A percentile compares a stretch with the other conserved stretches of the same genome.
These are phyloP conservation scores for Arabidopsis thaliana DNA, from an alignment of 345 rosid genomes.

Conservation along the genomic window TAIR10.1 NC_003070.9:4921001-4921500, in stretches of 20 bases:
- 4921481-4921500: constrained; percentile 24
- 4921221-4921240: no score
- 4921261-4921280: neutral
- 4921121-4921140: constrained; percentile 7
- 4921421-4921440: constrained; percentile 35
- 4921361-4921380: constrained; percentile 28
- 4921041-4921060: neutral
- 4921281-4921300: constrained; percentile 10
- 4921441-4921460: constrained; percentile 13
- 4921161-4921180: no score
- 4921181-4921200: neutral
- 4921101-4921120: neutral
- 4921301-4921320: constrained; percentile 8
- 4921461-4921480: constrained; percentile 7
- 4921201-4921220: no score
- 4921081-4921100: neutral
- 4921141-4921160: constrained; percentile 39
- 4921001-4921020: neutral
- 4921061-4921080: constrained; percentile 2
- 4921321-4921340: neutral
- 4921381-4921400: constrained; percentile 5
- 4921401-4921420: constrained; percentile 1
- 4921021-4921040: constrained; percentile 1
- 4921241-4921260: no score
- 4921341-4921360: constrained; percentile 11